A percentile compares a stretch with the other conserved stretches of the same genome.
Evolutionary conservation across 441 rosid genomes (phyloP).

Genomic region (Jatropha multifida): DNA sequence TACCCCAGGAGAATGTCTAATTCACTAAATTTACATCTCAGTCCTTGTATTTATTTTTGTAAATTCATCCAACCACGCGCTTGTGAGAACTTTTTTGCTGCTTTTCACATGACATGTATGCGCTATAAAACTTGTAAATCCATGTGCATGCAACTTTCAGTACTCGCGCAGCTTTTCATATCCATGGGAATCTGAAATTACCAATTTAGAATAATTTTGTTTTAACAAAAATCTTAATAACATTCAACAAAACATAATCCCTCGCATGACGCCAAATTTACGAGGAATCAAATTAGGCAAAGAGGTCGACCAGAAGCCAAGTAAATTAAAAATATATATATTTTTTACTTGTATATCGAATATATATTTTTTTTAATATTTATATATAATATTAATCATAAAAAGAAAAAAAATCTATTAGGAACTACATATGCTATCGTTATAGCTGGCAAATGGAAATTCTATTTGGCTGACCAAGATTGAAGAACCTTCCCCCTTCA

Average conservation of each 20-base stretch:
- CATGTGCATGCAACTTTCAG: neutral
- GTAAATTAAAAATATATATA: too few relatives aligned
- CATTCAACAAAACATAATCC: too few relatives aligned
- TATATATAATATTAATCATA: neutral
- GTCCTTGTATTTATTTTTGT: too few relatives aligned
- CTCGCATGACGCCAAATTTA: neutral
- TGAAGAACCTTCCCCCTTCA: neutral
- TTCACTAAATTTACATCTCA: neutral
- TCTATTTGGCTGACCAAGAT: neutral
- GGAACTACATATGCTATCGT: too few relatives aligned
- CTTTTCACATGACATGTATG: neutral
- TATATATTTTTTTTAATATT: too few relatives aligned
- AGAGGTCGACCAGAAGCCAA: neutral
- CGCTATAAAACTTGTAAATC: neutral
- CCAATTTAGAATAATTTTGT: too few relatives aligned
- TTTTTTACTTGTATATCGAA: too few relatives aligned
- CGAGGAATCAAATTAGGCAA: neutral
- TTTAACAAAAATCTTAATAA: too few relatives aligned
- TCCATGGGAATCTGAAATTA: neutral
- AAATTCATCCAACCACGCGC: too few relatives aligned
- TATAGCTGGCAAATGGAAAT: slow-evolving; percentile 12
- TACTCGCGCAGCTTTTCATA: neutral
- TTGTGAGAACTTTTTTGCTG: neutral
- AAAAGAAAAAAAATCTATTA: neutral
- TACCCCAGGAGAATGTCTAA: neutral